Evolutionary conservation across 192 early-diverging fungal species (phyloP), one percentile per base, ranked within the genome.

Genomic region (Powellomyces hirtus): DNA sequence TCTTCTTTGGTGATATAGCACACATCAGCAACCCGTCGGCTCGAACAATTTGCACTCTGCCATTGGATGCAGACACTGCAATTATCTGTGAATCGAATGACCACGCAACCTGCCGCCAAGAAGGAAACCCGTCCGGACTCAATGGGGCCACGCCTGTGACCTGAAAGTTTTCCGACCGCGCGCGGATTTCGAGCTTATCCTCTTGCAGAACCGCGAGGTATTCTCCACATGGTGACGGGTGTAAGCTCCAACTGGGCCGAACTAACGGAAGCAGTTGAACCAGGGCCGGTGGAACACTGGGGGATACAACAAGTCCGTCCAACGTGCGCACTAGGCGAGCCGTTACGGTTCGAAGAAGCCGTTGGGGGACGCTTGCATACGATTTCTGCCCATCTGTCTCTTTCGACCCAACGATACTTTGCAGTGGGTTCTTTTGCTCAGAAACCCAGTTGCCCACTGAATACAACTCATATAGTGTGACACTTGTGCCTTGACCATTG

Each of bases 51-150:
- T 68, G 50, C 2, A 77, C 38, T 31, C 45, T 22, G 6, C 76
- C 76, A 37, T 71, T 70, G 14, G 20, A 35, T 20, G 38, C 61
- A 7, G 76, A 40, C 4, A 77, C 42, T 18, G 76, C 76, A 6
- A 77, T 31, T 53, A 77, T 29, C 16, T 24, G 2, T 11, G 72
- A 63, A 51, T 77, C 64, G 22, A 16, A n/a, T 0, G 70, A 77
- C 71, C 71, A 73, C n/a, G 57, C 62, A 4, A 76, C 38, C 29
- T 44, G 49, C 13, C 70, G 61, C 70, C 70, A 72, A 35, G 52
- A 56, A 1, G 62, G 62, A 55, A 72, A 72, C 7, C 52, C 70
- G 24, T 72, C 70, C 2, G 57, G 33, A 16, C 65, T 40, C 7
- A 72, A 42, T 8, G 50, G 50, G 5, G 45, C 60, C 22, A 38